Evolutionary conservation across 2,329 filamentous ascomycete genomes (phyloP), one percentile per base, ranked within the genome.

Genomic region (Chaetomium sp.): DNA sequence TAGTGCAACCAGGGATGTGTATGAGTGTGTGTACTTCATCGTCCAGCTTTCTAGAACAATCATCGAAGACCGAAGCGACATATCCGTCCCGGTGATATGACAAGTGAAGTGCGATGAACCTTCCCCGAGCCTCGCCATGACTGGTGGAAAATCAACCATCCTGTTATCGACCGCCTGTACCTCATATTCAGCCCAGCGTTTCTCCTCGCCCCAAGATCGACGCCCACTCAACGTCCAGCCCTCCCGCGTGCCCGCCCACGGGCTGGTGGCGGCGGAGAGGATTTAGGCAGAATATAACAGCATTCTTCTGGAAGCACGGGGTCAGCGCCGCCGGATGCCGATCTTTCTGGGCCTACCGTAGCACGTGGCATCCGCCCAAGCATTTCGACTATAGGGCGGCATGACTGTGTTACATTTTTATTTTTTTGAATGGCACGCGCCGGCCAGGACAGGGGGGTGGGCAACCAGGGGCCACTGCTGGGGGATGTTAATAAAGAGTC

Each of bases 251-350:
- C 27, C n/a, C n/a, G n/a, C 35, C 12, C 21, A 13, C 13, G 13
- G 38, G 38, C 38, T 42, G 23, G 21, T 27, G 23, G 13, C 19
- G 16, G 25, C 16, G 56, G 25, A 21, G 9, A 8, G 12, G 35
- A 47, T 59, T 59, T 59, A 49, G 57, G 45, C 57, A 59, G 45
- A 59, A 50, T 59, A 29, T 6, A 50, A 9, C 35, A 21, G 6
- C 29, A n/a, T 19, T 35, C 42, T 50, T 33, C 23, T 50, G 19
- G 27, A 45, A 33, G 25, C 3, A 35, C 57, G 42, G 45, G 25
- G 45, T 6, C 27, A 27, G 16, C 10, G 38, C 23, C 13, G 38
- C 56, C 38, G 19, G 10, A 29, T 27, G 55, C 23, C 13, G 55
- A 57, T 57, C 55, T 25, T n/a, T 47, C 35, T 57, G 55, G 16